phyloP scores from a whole-genome alignment of 306 rosid genomes.

The Betula pendula region DNA sequence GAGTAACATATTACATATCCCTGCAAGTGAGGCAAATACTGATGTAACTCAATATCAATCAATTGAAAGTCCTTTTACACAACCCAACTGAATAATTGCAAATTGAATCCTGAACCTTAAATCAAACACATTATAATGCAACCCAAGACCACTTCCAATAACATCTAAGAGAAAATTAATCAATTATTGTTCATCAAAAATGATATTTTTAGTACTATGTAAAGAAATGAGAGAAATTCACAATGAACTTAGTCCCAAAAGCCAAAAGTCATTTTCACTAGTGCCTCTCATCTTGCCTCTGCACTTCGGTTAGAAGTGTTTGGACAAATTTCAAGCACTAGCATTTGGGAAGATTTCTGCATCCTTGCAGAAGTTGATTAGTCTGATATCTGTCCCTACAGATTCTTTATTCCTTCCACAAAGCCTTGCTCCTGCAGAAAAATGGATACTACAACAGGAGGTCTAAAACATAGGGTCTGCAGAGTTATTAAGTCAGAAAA shows the following conservation, averaged over 20 bases:
- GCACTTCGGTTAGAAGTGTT: neutral
- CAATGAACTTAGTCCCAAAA: neutral
- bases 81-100: slow-evolving; percentile 4
- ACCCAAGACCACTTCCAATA: neutral
- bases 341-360: too few relatives aligned
- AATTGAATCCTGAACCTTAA: slow-evolving; percentile 4
- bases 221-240: neutral
- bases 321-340: neutral
- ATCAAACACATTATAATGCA: neutral
- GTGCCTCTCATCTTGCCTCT: neutral
- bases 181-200: too few relatives aligned
- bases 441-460: neutral
- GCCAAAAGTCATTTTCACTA: neutral
- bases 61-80: too few relatives aligned
- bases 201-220: too few relatives aligned
- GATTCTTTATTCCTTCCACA: too few relatives aligned
- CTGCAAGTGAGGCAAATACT: slow-evolving; percentile 20
- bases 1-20: too few relatives aligned
- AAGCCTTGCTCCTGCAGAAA: too few relatives aligned
- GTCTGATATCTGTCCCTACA: too few relatives aligned
- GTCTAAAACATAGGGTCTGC: neutral
- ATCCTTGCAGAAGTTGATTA: too few relatives aligned
- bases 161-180: neutral
- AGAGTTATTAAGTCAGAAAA: neutral
- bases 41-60: slow-evolving; percentile 7